phyloP scores from a whole-genome alignment of 75 land plant species.

The Azolla pinnata region DNA sequence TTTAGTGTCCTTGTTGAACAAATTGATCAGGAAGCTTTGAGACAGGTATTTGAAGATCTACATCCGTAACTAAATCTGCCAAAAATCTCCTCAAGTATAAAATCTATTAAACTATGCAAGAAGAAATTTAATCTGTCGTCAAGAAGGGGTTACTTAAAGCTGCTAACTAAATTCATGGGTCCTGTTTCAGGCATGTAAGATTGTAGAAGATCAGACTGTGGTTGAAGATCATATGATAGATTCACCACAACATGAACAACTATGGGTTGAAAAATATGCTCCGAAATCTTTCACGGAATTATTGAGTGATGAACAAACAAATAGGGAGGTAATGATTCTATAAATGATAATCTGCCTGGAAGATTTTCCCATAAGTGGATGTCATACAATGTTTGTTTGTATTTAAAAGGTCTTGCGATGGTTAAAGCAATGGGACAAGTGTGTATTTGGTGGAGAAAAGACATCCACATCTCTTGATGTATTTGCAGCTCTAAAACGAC shows the following conservation, averaged over 20 bases:
- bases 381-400: background rate
- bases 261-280: conserved; percentile 98
- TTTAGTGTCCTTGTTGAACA: conserved; percentile 44
- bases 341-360: background rate
- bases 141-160: background rate
- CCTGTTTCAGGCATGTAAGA: conserved; percentile 42
- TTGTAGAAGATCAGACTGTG: conserved; percentile 20
- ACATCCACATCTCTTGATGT: conserved; percentile 69
- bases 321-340: conserved; percentile 68
- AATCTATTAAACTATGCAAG: background rate
- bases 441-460: conserved; percentile 81
- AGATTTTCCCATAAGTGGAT: background rate
- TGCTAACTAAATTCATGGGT: background rate
- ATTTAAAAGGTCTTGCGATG: conserved; percentile 71
- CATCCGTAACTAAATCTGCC: too few relatives aligned
- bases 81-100: too few relatives aligned
- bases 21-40: conserved; percentile 51
- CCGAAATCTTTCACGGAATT: conserved; percentile 94
- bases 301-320: conserved; percentile 95
- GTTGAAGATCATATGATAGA: conserved; percentile 11
- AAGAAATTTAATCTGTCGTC: background rate
- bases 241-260: conserved; percentile 38
- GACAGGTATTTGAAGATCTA: conserved; percentile 46
- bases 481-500: conserved; percentile 55
- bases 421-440: conserved; percentile 94